phyloP scores from a whole-genome alignment of 139 green algal species.

The Coelastrella sp. region DNA sequence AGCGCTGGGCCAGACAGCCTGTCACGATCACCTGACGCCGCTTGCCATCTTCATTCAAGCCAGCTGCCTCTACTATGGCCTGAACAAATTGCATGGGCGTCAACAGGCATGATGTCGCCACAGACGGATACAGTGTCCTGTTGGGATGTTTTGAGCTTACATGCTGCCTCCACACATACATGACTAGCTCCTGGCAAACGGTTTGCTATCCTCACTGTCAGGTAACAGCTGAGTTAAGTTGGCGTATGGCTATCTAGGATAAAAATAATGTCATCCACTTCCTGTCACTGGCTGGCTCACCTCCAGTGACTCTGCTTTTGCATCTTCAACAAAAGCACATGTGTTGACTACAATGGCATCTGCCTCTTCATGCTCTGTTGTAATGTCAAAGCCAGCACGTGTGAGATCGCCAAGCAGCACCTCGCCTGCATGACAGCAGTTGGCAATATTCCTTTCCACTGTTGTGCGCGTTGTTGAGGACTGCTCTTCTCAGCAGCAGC shows the following conservation, averaged over 20 bases:
- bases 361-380: slow-evolving; percentile 70
- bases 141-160: too few relatives aligned
- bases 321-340: slow-evolving; percentile 92
- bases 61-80: slow-evolving; percentile 85
- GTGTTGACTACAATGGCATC: slow-evolving; percentile 93
- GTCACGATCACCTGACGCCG: slow-evolving; percentile 83
- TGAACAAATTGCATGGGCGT: slow-evolving; percentile 21
- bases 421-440: slow-evolving; percentile 67
- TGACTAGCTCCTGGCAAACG: too few relatives aligned
- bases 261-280: too few relatives aligned
- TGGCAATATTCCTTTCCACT: background rate
- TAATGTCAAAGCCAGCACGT: slow-evolving; percentile 72
- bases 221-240: too few relatives aligned
- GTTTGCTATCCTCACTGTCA: too few relatives aligned
- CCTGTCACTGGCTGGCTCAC: slow-evolving; percentile 35
- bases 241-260: too few relatives aligned
- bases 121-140: too few relatives aligned
- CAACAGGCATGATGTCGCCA: too few relatives aligned
- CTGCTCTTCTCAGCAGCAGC: too few relatives aligned
- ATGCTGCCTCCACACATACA: too few relatives aligned
- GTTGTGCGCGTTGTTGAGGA: too few relatives aligned
- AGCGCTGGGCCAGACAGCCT: slow-evolving; percentile 92
- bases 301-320: slow-evolving; percentile 88
- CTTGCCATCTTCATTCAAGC: slow-evolving; percentile 73
- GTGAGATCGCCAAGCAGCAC: slow-evolving; percentile 91